These are phyloP conservation scores for Euphorbia tirucalli DNA, from an alignment of 345 rosid species.

Conservation along the genomic window DNA sequence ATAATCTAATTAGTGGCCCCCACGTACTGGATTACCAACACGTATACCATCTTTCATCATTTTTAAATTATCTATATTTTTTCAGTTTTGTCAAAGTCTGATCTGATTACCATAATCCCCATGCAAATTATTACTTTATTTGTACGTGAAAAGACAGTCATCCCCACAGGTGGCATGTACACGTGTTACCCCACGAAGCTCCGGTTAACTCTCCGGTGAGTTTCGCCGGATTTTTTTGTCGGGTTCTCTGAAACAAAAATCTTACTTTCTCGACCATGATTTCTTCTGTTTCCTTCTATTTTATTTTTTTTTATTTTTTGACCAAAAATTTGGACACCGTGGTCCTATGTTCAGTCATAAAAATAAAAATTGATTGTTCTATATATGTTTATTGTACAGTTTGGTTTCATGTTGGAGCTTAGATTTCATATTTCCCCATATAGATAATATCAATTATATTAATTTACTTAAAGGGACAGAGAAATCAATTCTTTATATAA, in stretches of 20 bases:
- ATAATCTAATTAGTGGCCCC: constrained; percentile 17
- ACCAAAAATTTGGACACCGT: no score
- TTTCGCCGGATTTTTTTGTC: constrained; percentile 23
- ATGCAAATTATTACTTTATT: constrained; percentile 38
- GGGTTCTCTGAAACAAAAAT: constrained; percentile 28
- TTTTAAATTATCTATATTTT: not conserved
- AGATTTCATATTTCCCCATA: constrained; percentile 11
- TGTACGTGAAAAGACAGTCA: constrained; percentile 25
- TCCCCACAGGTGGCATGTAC: constrained; percentile 36
- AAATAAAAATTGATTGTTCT: no score
- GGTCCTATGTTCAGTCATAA: no score
- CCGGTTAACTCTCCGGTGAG: constrained; percentile 21
- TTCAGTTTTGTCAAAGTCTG: constrained; percentile 24
- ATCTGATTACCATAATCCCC: constrained; percentile 24
- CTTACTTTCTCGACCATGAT: not conserved
- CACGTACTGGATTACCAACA: not conserved
- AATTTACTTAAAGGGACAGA: not conserved
- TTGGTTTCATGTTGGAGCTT: no score
- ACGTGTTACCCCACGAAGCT: constrained; percentile 20
- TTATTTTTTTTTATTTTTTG: not conserved
- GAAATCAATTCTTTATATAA: not conserved
- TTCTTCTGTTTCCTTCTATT: not conserved
- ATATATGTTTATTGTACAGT: no score
- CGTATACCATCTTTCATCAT: constrained; percentile 6
- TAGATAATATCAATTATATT: not conserved